Base-by-base conservation (phyloP, 768 basidiomycete species). In the Nidularia pulvinata region DNA sequence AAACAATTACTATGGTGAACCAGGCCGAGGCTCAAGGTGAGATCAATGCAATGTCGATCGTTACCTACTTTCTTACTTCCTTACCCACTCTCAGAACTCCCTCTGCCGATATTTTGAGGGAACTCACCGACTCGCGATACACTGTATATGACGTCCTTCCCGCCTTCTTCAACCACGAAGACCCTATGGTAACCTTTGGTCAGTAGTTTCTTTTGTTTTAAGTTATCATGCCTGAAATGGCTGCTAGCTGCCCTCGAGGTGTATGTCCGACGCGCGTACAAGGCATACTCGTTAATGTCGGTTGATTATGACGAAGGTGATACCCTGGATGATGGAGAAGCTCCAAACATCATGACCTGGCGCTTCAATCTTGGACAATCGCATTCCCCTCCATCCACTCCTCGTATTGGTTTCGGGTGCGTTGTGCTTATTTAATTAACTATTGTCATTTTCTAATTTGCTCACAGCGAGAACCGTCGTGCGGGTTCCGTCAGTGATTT, bases 61-160 rank as follows among this genome's bases (percentile, higher is more conserved):
- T 16, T 10, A 10, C 59, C 57, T 33, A 11, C 25, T 33, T 14
- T 36, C 7, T 33, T 43, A 4, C 49, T 33, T 46, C 22, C 45
- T 30, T 67, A 57, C 65, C 49, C 57, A 45, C 5, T 53, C 46
- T 14, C 49, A 93, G 95, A 63, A 81, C 82, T 1, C 97, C 96
- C 7, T 90, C 92, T 16, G 76, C 83, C 2, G 95, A 98, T 56
- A 81, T 94, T 36, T 78, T 99, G 61, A 86, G 86, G 65, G 97
- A 99, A 71, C 82, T 99, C 30, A 93, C 90, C 57, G 97, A 99
- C 71, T 98, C 96, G 5, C 83, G 92, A 43, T 98, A 95, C 72
- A 95, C 93, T 11, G 95, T 98, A 13, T 99, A 89, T 70, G 97
- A 99, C 65, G 97, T 99, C 6, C 83, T 99, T 46, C 94, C 95